Base-by-base conservation (phyloP, 2,329 filamentous ascomycete species). In the Cercospora sp. region DNA sequence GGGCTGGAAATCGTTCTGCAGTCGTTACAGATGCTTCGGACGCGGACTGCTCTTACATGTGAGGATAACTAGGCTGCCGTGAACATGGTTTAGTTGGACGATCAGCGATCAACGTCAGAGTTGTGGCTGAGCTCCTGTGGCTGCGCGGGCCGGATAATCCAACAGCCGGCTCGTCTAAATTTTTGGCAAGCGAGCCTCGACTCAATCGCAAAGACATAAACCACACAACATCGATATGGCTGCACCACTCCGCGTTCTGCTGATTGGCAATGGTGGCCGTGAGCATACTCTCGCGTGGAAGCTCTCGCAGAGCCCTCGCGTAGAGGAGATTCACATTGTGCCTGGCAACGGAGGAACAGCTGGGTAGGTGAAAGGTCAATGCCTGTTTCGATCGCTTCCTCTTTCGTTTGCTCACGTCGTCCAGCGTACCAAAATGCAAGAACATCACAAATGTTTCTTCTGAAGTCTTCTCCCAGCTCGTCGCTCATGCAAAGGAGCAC, bases 211-310 rank as follows among this genome's bases (percentile, higher is more conserved):
- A 60, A 64, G 63, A 58, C 53, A 68, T 45, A 64, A 42, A 63
- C 8, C 33, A 33, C 20, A 60, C 53, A 53, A 12, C 55, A 26
- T 58, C 66, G 53, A 12, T 55, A 62, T 60, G 69, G 58, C 69
- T 28, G 42, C 70, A 23, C 69, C 69, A 55, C 84, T 93, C 71
- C 87, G 89, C 74, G 86, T 97, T 74, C 89, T 98, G 71, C 89
- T 98, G 71, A 89, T 98, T 72, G 94, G 95, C 76, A 96, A 94
- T 78, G 95, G 95, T 73, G 95, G 94, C 75, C 90, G 95, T 75
- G 95, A 99, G 82, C 93, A 98, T 81, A 92, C 94, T 58, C 87
- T 97, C 70, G 93, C 94, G 51, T 98, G 94, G 94, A 97, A 96
- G 82, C 85, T 98, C 70, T 88, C 90, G 77, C 91, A 96, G 79